Percentiles rank a stretch among this genome's conserved stretches.
Evolutionary conservation across 129 eudicot species (phyloP).

Genomic region (Chrysanthemum makinoi): DNA sequence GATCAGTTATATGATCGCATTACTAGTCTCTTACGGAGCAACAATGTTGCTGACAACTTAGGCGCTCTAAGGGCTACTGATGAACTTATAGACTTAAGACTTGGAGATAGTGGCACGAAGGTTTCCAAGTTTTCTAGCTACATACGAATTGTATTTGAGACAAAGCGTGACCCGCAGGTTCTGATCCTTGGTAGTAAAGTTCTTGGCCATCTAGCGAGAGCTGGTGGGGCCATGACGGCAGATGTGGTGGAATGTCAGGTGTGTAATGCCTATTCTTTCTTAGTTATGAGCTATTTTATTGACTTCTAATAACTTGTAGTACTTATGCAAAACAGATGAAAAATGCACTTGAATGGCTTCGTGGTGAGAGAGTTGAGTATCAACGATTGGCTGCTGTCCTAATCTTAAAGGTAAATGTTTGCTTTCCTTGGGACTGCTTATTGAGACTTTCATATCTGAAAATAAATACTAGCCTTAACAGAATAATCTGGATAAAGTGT

Average conservation of each 20-base stretch:
- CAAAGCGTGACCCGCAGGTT: slow-evolving; percentile 83
- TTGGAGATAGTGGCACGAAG: slow-evolving; percentile 90
- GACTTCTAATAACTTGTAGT: slow-evolving; percentile 7
- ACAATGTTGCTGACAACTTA: slow-evolving; percentile 79
- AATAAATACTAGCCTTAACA: too few species aligned
- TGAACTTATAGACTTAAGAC: slow-evolving; percentile 78
- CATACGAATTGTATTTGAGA: slow-evolving; percentile 83
- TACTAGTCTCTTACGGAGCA: slow-evolving; percentile 73
- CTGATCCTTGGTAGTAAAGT: slow-evolving; percentile 86
- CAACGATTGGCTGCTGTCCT: slow-evolving; percentile 94
- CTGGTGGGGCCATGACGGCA: slow-evolving; percentile 97
- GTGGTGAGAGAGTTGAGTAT: slow-evolving; percentile 83
- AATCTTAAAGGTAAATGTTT: slow-evolving; percentile 68
- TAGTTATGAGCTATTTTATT: background rate
- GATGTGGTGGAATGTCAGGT: slow-evolving; percentile 98
- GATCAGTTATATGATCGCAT: slow-evolving; percentile 86
- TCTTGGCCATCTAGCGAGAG: slow-evolving; percentile 91
- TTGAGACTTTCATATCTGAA: background rate
- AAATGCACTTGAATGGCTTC: slow-evolving; percentile 89
- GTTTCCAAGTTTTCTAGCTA: slow-evolving; percentile 80
- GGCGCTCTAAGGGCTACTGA: slow-evolving; percentile 95
- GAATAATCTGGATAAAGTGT: too few species aligned
- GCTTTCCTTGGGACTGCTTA: slow-evolving; percentile 11
- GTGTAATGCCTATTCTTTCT: slow-evolving; percentile 2
- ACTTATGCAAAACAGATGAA: slow-evolving; percentile 50